phyloP scores from a whole-genome alignment of 225 moss, liverwort and hornwort species.

The Physcomitrellopsis africana region DNA sequence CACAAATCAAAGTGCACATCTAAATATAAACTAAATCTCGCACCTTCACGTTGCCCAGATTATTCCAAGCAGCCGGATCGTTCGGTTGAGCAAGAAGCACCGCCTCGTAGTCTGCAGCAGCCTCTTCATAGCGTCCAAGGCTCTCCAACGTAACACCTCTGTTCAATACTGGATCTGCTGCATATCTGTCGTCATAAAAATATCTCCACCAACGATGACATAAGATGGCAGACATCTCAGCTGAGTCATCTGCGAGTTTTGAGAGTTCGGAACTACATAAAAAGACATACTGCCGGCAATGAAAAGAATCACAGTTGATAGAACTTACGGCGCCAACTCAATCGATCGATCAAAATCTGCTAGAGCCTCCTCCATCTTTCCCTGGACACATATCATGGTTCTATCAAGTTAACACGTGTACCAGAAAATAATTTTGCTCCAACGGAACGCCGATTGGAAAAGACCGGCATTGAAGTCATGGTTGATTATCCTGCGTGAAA shows the following conservation, averaged over 20 bases:
- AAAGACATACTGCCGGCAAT: neutral
- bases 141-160: conserved; percentile 93
- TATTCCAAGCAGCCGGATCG: conserved; percentile 99
- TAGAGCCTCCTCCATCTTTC: conserved; percentile 86
- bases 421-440: neutral
- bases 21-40: too few species aligned
- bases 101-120: conserved; percentile 91
- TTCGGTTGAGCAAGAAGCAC: conserved; percentile 87
- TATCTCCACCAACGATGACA: neutral
- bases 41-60: conserved; percentile 95
- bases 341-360: conserved; percentile 90
- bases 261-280: neutral
- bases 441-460: neutral
- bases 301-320: neutral
- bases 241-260: neutral
- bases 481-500: neutral
- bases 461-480: neutral
- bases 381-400: conserved; percentile 46
- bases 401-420: neutral
- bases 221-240: neutral
- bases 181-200: conserved; percentile 60
- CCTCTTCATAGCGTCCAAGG: conserved; percentile 86
- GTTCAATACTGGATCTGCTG: conserved; percentile 92
- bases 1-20: too few species aligned
- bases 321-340: conserved; percentile 80